Evolutionary conservation across 2,329 filamentous ascomycete genomes (phyloP).

Genomic region (Scolecobasidium constrictum): DNA sequence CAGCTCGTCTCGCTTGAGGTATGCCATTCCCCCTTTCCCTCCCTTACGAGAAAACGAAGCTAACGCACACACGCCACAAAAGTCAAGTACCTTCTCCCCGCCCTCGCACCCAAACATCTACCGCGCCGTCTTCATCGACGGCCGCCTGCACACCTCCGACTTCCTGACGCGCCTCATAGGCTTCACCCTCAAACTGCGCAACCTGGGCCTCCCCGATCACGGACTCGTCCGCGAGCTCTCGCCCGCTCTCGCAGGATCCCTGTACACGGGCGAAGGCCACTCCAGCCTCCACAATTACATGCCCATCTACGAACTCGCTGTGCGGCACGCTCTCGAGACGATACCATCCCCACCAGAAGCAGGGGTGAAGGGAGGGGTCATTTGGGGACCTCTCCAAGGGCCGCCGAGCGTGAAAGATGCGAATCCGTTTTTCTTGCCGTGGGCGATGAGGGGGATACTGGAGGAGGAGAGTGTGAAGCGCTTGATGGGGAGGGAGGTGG

Average conservation of each 20-base stretch:
- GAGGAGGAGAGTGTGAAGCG: conserved; percentile 86
- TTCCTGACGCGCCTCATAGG: conserved; percentile 90
- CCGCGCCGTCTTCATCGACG: conserved; percentile 91
- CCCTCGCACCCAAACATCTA: conserved; percentile 88
- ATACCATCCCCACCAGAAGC: conserved; percentile 20
- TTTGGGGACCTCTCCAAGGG: conserved; percentile 22
- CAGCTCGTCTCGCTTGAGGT: conserved; percentile 89
- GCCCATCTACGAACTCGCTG: conserved; percentile 60
- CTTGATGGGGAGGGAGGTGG: conserved; percentile 66
- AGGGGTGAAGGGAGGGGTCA: background rate
- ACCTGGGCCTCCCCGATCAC: conserved; percentile 86
- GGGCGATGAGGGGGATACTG: conserved; percentile 86
- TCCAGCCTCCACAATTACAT: conserved; percentile 86
- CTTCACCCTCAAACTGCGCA: conserved; percentile 86
- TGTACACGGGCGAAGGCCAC: conserved; percentile 89
- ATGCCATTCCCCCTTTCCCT: conserved; percentile 20
- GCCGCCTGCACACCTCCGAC: conserved; percentile 80
- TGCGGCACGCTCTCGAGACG: conserved; percentile 37
- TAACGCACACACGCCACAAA: too few species aligned
- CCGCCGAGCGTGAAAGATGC: conserved; percentile 30
- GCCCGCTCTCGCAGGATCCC: conserved; percentile 73
- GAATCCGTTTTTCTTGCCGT: conserved; percentile 87
- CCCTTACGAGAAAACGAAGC: conserved; percentile 1
- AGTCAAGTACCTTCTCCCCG: conserved; percentile 77
- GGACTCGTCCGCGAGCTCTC: conserved; percentile 86